phyloP scores from a whole-genome alignment of 768 basidiomycete species.

The Mycena polygramma region DNA sequence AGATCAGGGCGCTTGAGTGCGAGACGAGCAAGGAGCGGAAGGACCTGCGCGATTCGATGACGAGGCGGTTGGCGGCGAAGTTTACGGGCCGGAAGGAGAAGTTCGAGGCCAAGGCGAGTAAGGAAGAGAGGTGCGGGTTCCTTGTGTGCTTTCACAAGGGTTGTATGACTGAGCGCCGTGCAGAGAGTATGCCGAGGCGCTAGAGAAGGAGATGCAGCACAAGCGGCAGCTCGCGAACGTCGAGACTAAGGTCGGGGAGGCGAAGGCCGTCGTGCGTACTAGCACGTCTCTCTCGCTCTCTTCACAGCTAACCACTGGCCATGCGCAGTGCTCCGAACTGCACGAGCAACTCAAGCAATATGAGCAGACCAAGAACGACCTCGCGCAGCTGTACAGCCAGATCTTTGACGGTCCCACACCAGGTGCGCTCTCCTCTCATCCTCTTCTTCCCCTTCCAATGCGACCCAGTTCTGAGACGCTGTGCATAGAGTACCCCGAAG shows the following conservation, averaged over 20 bases:
- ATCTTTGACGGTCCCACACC: conserved; percentile 60
- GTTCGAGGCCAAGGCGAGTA: conserved; percentile 56
- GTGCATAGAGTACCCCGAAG: conserved; percentile 58
- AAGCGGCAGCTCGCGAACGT: conserved; percentile 49
- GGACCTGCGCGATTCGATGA: conserved; percentile 57
- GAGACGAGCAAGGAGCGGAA: conserved; percentile 61
- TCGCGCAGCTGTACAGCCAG: conserved; percentile 53
- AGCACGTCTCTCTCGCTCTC: not conserved
- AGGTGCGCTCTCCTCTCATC: conserved; percentile 41
- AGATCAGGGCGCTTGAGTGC: conserved; percentile 46
- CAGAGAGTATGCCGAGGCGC: conserved; percentile 62
- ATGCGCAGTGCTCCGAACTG: conserved; percentile 49
- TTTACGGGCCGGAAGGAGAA: conserved; percentile 57
- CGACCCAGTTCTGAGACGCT: not conserved
- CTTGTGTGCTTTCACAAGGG: too few species aligned
- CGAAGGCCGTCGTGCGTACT: conserved; percentile 50
- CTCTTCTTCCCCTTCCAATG: not conserved
- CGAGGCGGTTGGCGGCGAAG: conserved; percentile 53
- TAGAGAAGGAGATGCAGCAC: conserved; percentile 57
- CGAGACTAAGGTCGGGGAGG: conserved; percentile 50
- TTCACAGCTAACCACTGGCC: not conserved
- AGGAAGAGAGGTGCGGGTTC: conserved; percentile 58
- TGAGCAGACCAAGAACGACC: conserved; percentile 50
- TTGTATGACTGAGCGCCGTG: too few species aligned
- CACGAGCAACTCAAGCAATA: conserved; percentile 47